Percentiles rank a stretch among this genome's conserved stretches.
Conservation (phyloP, 441 rosid genomes). For the Populus hybrid region DNA sequence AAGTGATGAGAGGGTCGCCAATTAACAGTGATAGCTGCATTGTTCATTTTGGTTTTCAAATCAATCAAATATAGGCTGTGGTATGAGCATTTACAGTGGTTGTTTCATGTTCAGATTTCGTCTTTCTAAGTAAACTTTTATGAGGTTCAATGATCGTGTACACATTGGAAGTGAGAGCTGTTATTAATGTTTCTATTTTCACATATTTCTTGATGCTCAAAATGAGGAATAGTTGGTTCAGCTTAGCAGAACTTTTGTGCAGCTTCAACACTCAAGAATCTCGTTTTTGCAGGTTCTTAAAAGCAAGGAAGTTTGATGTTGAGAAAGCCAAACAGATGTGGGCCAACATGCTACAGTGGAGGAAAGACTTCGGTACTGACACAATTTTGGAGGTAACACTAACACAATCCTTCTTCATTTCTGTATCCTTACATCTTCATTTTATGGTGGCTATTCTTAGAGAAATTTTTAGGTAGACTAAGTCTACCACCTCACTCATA, state of each 20-base stretch:
- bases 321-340: constrained; percentile 98
- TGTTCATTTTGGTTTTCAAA: not conserved
- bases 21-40: not conserved
- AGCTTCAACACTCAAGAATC: constrained; percentile 2
- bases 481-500: not conserved
- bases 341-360: constrained; percentile 94
- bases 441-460: not conserved
- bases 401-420: constrained; percentile 4
- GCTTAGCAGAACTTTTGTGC: not conserved
- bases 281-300: constrained; percentile 60
- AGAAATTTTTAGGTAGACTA: not conserved
- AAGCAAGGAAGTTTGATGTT: constrained; percentile 92
- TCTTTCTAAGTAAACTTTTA: not conserved
- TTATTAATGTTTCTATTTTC: not conserved
- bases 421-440: constrained; percentile 1
- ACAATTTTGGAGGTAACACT: constrained; percentile 71
- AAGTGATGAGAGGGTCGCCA: not conserved
- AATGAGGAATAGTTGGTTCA: not conserved
- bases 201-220: not conserved
- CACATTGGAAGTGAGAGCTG: not conserved
- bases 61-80: not conserved
- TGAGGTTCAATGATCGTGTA: not conserved
- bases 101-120: not conserved
- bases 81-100: not conserved
- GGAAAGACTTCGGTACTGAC: constrained; percentile 89